phyloP scores from a whole-genome alignment of 768 basidiomycete genomes.

The Tulasnella sp. region DNA sequence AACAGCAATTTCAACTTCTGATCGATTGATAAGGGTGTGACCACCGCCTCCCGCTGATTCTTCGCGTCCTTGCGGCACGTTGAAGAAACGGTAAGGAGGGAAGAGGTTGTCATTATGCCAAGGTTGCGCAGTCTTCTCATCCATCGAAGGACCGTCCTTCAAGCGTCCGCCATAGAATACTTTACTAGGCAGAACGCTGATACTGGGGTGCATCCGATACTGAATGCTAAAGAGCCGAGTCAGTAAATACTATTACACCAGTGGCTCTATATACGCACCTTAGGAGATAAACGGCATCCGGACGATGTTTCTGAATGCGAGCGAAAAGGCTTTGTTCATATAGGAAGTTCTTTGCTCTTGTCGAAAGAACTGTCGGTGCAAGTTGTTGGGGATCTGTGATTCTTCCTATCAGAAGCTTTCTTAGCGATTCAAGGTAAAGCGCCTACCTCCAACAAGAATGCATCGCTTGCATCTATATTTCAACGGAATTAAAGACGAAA shows the following conservation, averaged over 20 bases:
- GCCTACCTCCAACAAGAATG: constrained; percentile 84
- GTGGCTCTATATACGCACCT: constrained; percentile 51
- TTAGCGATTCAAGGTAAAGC: background rate
- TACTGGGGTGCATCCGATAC: constrained; percentile 98
- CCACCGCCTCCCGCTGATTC: constrained; percentile 46
- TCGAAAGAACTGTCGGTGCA: constrained; percentile 84
- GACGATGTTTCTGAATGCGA: constrained; percentile 72
- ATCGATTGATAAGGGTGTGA: constrained; percentile 70
- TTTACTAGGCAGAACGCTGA: constrained; percentile 81
- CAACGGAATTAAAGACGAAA: constrained; percentile 91
- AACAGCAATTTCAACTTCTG: constrained; percentile 72
- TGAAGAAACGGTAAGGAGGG: constrained; percentile 86
- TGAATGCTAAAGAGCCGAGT: constrained; percentile 64
- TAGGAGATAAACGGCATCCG: constrained; percentile 84
- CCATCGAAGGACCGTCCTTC: constrained; percentile 87
- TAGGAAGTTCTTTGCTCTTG: constrained; percentile 54
- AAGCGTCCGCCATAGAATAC: constrained; percentile 81
- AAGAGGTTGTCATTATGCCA: constrained; percentile 88
- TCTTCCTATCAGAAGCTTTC: constrained; percentile 8
- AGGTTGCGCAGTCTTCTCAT: constrained; percentile 66
- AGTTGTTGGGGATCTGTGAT: constrained; percentile 78
- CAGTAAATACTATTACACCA: background rate
- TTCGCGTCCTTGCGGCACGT: constrained; percentile 68
- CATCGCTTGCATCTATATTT: constrained; percentile 80
- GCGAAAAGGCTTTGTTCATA: constrained; percentile 91